Base-by-base conservation (phyloP, 768 basidiomycete species). In the Russula brevipes region DNA sequence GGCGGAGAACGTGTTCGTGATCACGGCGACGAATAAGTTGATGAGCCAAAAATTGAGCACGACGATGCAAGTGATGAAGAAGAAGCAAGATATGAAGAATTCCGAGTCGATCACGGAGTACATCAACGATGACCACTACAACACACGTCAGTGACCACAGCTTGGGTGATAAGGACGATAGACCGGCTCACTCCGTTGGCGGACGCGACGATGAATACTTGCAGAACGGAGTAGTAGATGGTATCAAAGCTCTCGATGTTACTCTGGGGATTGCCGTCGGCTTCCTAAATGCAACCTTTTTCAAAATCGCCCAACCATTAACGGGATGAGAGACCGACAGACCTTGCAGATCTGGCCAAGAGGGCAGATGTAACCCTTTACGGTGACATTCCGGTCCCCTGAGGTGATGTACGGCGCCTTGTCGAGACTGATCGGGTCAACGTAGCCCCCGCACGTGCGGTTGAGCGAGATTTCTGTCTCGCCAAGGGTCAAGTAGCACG, bases 21-120 rank as follows among this genome's bases (percentile, higher is more conserved):
- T 95, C n/a, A 97, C 94, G 17, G 95, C 94, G 60, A 97, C 91
- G 72, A 95, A 89, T 49, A 97, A 74, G 72, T 94, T 94, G 79
- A 95, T 87, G 61, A 96, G 79, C 91, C 91, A 93, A 72, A 97
- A 92, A 73, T 98, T 96, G 69, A 98, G 80, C 30, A 97, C 82
- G 66, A 98, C 76, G 64, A 98, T 78, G 59, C 86, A 87, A 36
- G 85, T 75, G 64, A 98, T 87, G 77, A 91, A 97, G 76, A 91
- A 98, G 62, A 94, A 78, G 65, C 83, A 88, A 1, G 93, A 91
- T n/a, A 87, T 76, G 71, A 89, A 91, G 74, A 87, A 95, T 71
- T 98, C 96, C 0, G 94, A 80, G 69, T 93, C 91, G 71, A 97
- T 89, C 78, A 90, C 87, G 17, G 75, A 70, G 73, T 97, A 98